These are phyloP conservation scores for Aspergillus hancockii DNA, from an alignment of 495 filamentous ascomycete genomes.

Conservation along the genomic window DNA sequence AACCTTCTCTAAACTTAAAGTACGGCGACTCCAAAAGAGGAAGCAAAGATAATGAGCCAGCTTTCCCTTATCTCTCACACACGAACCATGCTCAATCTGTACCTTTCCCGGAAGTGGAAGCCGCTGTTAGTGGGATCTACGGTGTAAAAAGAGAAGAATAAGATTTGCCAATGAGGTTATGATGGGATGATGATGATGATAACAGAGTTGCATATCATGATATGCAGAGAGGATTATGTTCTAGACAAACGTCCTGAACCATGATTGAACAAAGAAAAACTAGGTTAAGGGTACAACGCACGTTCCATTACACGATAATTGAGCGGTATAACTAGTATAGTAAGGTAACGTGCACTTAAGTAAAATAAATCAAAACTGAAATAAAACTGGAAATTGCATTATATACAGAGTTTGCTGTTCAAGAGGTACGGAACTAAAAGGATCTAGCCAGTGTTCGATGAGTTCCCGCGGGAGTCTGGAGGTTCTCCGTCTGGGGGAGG, in stretches of 20 bases:
- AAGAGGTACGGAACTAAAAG: background rate
- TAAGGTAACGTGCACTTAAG: no score
- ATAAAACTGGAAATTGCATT: no score
- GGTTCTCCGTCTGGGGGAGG: background rate
- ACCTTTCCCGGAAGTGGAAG: no score
- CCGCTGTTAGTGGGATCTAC: no score
- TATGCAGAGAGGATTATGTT: background rate
- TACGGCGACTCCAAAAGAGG: no score
- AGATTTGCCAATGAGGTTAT: background rate
- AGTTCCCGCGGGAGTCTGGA: background rate
- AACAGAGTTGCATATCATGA: background rate
- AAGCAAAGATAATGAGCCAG: no score
- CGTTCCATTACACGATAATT: background rate
- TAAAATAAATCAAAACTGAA: no score
- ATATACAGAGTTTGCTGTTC: no score
- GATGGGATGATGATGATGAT: background rate
- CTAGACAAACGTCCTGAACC: background rate
- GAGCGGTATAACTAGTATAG: background rate
- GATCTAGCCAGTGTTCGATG: background rate
- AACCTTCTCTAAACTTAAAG: no score
- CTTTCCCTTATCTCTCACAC: no score
- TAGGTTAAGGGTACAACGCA: background rate
- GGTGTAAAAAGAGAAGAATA: background rate
- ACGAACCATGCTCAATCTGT: no score
- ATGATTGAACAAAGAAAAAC: background rate